A percentile compares a stretch with the other conserved stretches of the same genome.
Evolutionary conservation across 345 rosid species (phyloP).

Genomic region (thale cress (Arabidopsis thaliana)): DNA sequence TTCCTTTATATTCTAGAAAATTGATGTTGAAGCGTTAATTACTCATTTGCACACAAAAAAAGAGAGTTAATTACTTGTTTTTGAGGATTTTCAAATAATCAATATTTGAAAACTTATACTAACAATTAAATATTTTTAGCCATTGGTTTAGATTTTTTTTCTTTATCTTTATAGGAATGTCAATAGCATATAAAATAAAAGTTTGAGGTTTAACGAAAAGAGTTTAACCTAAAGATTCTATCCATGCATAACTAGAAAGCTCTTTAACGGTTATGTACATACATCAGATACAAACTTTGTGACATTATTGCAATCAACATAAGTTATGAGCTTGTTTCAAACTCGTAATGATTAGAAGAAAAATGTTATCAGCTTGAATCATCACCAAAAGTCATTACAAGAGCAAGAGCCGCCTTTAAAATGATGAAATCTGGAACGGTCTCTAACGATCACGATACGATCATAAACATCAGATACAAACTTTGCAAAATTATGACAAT

Average conservation of each 20-base stretch:
- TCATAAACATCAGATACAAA: slow-evolving; percentile 68
- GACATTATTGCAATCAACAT: not conserved
- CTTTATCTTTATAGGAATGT: too few species aligned
- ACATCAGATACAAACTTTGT: not conserved
- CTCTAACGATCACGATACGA: slow-evolving; percentile 67
- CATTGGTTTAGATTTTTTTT: not conserved
- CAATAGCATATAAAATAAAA: too few species aligned
- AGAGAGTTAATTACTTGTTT: not conserved
- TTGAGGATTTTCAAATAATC: not conserved
- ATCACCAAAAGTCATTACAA: slow-evolving; percentile 75
- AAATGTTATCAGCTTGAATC: not conserved
- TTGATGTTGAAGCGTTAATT: not conserved
- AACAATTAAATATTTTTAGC: not conserved
- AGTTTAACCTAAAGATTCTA: too few species aligned
- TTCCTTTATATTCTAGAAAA: not conserved
- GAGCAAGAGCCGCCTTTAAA: slow-evolving; percentile 67
- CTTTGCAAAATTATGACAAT: slow-evolving; percentile 85
- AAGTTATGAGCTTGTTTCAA: not conserved
- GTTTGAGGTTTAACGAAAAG: too few species aligned
- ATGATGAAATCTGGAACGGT: slow-evolving; percentile 76
- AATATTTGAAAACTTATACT: not conserved
- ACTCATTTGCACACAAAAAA: not conserved
- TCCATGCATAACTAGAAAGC: too few species aligned
- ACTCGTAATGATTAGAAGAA: too few species aligned
- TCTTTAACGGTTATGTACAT: too few species aligned